Base-by-base conservation (phyloP, 2,329 filamentous ascomycete genomes). In the Apiospora saccharicola region DNA sequence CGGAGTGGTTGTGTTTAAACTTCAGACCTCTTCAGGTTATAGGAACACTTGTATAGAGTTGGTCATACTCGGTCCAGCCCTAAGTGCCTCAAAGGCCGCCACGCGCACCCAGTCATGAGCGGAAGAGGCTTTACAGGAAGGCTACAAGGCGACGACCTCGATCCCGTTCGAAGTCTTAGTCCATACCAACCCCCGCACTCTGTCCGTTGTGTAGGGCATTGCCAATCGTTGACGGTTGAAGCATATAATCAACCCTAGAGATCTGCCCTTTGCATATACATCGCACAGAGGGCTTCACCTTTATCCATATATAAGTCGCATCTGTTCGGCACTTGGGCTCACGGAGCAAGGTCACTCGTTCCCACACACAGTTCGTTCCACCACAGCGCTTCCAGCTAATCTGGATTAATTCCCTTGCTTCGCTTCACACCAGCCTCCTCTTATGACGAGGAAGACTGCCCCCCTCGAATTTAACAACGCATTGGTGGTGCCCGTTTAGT, bases 141-240 rank as follows among this genome's bases (percentile, higher is more conserved):
- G 12, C 30, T 37, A 19, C 22, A 22, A 7, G 30, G 14, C 8
- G 30, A 61, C 30, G n/a, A 61, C 30, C 30, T 61, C 16, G 34
- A 41, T 22, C 10, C 34, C 22, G n/a, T 41, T 41, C 22, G 57
- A 41, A 34, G 6, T 41, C 14, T 41, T 41, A 8, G 57, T 41
- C 30, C 34, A 37, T 64, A 22, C 57, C 34, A 64, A 41, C 57
- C 57, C 57, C 57, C 57, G 57, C 57, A 64, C 34, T 41, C 34
- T 41, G 57, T 64, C 57, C 57, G 57, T 64, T 64, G 57, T n/a
- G 57, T 41, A 64, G 57, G 57, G 34, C 57, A 64, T 24, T 64
- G 57, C 8, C 57, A 61, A 34, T 64, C 57, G 34, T 64, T 64
- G 57, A 41, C 57, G 57, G 57, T 64, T 64, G 57, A 64, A 64